A percentile compares a stretch with the other conserved stretches of the same genome.
Conservation (phyloP, 352 stramenopile genomes). For the Saprolegnia diclina region DNA sequence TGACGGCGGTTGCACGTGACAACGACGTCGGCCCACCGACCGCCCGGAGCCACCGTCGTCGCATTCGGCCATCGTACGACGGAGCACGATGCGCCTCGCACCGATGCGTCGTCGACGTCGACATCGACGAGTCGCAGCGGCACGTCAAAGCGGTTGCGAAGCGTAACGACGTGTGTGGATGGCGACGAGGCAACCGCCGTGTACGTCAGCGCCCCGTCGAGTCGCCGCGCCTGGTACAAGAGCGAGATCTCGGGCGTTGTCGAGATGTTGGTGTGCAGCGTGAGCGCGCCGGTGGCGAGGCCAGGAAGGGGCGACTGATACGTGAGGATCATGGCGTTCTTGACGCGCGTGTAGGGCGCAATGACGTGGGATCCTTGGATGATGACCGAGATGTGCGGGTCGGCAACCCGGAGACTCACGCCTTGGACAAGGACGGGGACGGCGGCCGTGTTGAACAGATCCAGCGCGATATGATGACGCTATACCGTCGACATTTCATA, state of each 20-base stretch:
- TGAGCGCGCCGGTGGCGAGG: not conserved
- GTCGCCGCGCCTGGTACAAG: not conserved
- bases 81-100: not conserved
- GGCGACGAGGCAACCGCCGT: not conserved
- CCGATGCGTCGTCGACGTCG: not conserved
- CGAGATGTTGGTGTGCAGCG: conserved; percentile 16
- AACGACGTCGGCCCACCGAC: not conserved
- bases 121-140: not conserved
- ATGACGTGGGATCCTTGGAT: conserved; percentile 18
- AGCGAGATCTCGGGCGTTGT: not conserved
- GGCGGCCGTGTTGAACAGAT: conserved; percentile 13
- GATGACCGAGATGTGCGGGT: conserved; percentile 11
- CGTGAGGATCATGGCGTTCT: conserved; percentile 8
- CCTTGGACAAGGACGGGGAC: conserved; percentile 3
- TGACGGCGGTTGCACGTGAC: not conserved
- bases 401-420: conserved; percentile 1
- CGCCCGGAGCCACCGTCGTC: not conserved
- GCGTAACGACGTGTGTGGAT: not conserved
- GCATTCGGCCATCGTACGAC: not conserved
- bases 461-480: conserved; percentile 9
- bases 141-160: conserved; percentile 5
- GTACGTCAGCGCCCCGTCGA: not conserved
- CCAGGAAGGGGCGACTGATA: not conserved
- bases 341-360: not conserved
- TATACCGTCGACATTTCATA: not conserved